Evolutionary conservation across 345 rosid species (phyloP).

Genomic region (Lepidium sativum): DNA sequence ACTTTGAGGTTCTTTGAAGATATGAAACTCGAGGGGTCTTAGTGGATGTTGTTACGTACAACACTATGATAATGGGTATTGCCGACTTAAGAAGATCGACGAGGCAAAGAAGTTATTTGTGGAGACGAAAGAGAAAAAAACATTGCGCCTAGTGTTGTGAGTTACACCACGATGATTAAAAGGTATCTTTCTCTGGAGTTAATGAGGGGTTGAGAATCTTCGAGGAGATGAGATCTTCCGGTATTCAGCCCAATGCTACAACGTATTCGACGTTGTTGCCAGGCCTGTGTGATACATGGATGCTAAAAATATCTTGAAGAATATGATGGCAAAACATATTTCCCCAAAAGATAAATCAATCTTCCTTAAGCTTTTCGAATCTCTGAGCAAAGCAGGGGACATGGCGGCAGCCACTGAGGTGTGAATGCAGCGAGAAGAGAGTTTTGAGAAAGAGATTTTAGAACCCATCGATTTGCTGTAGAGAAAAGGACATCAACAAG

Average conservation of each 20-base stretch:
- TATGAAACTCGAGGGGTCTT: constrained; percentile 57
- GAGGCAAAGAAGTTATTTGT: constrained; percentile 77
- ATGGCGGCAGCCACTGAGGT: constrained; percentile 65
- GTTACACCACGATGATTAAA: constrained; percentile 84
- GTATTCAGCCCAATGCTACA: constrained; percentile 61
- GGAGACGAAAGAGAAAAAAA: constrained; percentile 79
- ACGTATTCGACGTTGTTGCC: constrained; percentile 77
- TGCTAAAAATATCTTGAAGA: constrained; percentile 51
- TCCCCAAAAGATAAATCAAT: constrained; percentile 69
- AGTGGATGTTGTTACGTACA: constrained; percentile 64
- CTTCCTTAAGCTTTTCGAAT: constrained; percentile 51
- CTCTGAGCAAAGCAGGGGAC: constrained; percentile 57
- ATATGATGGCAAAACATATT: constrained; percentile 52
- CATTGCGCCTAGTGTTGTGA: constrained; percentile 59
- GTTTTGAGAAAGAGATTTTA: no score
- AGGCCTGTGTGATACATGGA: constrained; percentile 65
- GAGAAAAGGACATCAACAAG: no score
- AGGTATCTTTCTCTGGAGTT: constrained; percentile 51
- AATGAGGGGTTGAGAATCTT: constrained; percentile 66
- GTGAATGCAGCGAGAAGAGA: no score
- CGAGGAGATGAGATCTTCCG: constrained; percentile 70
- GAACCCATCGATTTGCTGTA: no score
- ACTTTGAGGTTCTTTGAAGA: constrained; percentile 75
- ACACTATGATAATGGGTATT: constrained; percentile 70
- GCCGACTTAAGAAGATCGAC: constrained; percentile 63